Evolutionary conservation across 805 yeast species (phyloP).

Genomic region (Suhomyces xylopsoci): DNA sequence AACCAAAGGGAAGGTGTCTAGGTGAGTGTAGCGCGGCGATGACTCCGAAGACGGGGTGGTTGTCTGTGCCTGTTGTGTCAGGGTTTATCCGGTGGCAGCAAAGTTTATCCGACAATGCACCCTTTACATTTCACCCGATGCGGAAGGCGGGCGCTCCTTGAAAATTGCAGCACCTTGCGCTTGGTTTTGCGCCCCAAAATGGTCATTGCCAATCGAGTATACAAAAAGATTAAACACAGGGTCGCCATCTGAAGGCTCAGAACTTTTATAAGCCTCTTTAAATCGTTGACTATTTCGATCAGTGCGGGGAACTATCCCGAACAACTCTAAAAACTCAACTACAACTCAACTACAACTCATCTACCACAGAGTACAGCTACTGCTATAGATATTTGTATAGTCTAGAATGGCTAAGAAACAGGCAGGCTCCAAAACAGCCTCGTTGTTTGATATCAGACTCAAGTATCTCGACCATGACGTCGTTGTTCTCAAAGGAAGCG

Average conservation of each 20-base stretch:
- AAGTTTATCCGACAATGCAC: not conserved
- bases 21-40: too few species aligned
- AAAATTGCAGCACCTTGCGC: not conserved
- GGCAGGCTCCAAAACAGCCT: constrained; percentile 21
- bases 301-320: not conserved
- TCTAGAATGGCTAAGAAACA: constrained; percentile 16
- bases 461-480: constrained; percentile 74
- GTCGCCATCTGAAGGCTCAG: not conserved
- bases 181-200: not conserved
- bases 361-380: too few species aligned
- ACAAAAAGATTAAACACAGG: not conserved
- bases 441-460: constrained; percentile 51
- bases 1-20: too few species aligned
- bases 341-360: too few species aligned
- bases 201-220: not conserved
- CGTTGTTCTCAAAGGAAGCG: constrained; percentile 73
- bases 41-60: too few species aligned
- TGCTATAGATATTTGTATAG: too few species aligned
- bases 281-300: not conserved
- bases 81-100: not conserved
- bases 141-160: not conserved
- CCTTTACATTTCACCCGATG: not conserved
- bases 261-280: not conserved
- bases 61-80: too few species aligned
- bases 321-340: too few species aligned